Base-by-base conservation (phyloP, 345 rosid species). In the Pugionium dolabratum region DNA sequence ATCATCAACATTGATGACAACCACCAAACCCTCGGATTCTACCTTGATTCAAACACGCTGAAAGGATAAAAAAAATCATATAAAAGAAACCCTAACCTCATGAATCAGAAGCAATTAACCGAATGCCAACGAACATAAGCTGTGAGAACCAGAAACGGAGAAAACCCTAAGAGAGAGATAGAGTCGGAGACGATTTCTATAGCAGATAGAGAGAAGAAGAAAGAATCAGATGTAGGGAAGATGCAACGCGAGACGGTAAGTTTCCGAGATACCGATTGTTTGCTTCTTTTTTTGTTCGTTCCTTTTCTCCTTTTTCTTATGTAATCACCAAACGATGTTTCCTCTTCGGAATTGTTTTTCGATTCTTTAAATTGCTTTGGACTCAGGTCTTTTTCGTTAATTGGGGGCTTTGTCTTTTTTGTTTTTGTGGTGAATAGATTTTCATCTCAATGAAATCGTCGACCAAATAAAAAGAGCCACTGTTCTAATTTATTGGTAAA, bases 21-120 rank as follows among this genome's bases (percentile, higher is more conserved):
- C 61, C 54, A 50, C 54, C 37, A 63, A 58, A 43, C 5, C 29
- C 66, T 72, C 31, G 4, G 48, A 54, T 67, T 66, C 46, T 54
- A 52, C 32, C 10, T 1, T 26, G 49, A 35, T 32, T 73, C 39
- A n/a, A 52, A 18, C 63, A 71, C 29, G 7, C 7, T 41, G 2
- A 56, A 46, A 26, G 9, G 9, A 37, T 28, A 44, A 31, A 2
- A 73, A 37, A 30, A 2, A 26, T 9, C 30, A 10, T 2, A 11
- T 7, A 72, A 37, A 40, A 41, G 69, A 74, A 74, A 67, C 73
- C 77, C 77, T 74, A 74, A 74, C 73, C 73, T 74, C 69, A 61
- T 67, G 59, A 74, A 74, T 74, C 69, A 60, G 62, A 49, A 53
- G 56, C n/a, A 57, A 60, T 51, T 28, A 51, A 39, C 11, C 69